phyloP scores from a whole-genome alignment of 768 basidiomycete genomes.

The Podaxis pistillaris region DNA sequence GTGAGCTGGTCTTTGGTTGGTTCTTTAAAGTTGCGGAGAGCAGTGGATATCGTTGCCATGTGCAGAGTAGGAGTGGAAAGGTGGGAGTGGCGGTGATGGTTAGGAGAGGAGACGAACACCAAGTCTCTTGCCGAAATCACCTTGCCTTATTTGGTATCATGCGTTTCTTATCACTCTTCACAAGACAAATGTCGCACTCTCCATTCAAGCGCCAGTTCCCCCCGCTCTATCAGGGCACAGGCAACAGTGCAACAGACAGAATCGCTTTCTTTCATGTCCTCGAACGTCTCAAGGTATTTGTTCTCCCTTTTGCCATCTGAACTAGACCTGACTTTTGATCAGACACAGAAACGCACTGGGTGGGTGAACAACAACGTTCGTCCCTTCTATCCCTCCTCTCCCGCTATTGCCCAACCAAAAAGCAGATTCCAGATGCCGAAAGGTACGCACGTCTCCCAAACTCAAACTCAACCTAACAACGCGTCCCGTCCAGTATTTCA shows the following conservation, averaged over 20 bases:
- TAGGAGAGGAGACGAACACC: not conserved
- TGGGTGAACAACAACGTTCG: conserved; percentile 85
- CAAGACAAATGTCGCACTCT: no score
- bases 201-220: conserved; percentile 47
- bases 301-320: not conserved
- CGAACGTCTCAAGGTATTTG: conserved; percentile 78
- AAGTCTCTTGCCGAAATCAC: not conserved
- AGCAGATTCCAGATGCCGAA: conserved; percentile 78
- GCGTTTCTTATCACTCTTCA: not conserved
- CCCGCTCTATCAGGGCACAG: conserved; percentile 53
- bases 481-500: conserved; percentile 59
- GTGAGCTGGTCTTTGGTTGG: conserved; percentile 86
- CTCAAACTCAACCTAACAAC: not conserved
- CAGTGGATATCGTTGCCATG: conserved; percentile 84
- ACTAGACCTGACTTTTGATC: not conserved
- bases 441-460: conserved; percentile 46
- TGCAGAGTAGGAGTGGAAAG: not conserved
- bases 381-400: not conserved
- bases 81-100: no score
- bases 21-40: conserved; percentile 90
- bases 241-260: conserved; percentile 59
- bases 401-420: not conserved
- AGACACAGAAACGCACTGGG: conserved; percentile 96
- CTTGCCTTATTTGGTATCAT: conserved; percentile 3
- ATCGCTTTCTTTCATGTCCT: conserved; percentile 91